Conservation (phyloP, 495 filamentous ascomycete species). For the Aspergillus heteromorphus region DNA sequence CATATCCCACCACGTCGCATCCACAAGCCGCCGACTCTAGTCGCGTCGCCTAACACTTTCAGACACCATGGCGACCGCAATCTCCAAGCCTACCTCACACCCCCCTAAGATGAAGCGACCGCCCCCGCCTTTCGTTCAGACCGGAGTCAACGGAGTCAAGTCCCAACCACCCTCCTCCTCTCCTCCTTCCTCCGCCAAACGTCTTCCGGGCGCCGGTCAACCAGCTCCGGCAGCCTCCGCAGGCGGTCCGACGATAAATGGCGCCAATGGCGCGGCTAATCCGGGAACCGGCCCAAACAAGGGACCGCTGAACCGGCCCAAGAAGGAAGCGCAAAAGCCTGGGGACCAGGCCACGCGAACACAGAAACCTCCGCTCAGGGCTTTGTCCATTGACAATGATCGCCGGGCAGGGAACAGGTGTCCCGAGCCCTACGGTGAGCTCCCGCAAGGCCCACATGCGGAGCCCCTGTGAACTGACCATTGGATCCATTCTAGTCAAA, state of each 20-base stretch:
- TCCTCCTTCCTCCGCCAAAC: slow-evolving; percentile 59
- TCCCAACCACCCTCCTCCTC: slow-evolving; percentile 62
- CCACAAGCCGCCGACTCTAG: slow-evolving; percentile 12
- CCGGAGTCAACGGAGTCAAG: slow-evolving; percentile 56
- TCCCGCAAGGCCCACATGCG: background rate
- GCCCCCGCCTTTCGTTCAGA: slow-evolving; percentile 60
- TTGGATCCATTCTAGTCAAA: slow-evolving; percentile 49
- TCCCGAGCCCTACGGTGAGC: slow-evolving; percentile 48
- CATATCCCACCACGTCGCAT: slow-evolving; percentile 25
- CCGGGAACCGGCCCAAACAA: slow-evolving; percentile 28
- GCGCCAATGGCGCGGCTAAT: slow-evolving; percentile 42
- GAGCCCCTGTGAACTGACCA: background rate
- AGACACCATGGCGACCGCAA: slow-evolving; percentile 47
- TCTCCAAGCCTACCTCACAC: slow-evolving; percentile 52
- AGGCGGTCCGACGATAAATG: slow-evolving; percentile 17
- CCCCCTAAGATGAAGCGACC: slow-evolving; percentile 70
- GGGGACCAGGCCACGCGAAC: slow-evolving; percentile 32
- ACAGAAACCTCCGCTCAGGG: slow-evolving; percentile 30
- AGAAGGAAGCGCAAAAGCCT: slow-evolving; percentile 47
- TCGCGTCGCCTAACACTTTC: slow-evolving; percentile 17
- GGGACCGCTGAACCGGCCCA: slow-evolving; percentile 46
- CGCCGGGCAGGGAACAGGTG: slow-evolving; percentile 32
- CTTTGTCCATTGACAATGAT: slow-evolving; percentile 28
- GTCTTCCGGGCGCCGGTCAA: slow-evolving; percentile 46
- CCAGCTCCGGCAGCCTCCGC: slow-evolving; percentile 28